Evolutionary conservation across 441 rosid species (phyloP).

Genomic region (Populus hybrid): DNA sequence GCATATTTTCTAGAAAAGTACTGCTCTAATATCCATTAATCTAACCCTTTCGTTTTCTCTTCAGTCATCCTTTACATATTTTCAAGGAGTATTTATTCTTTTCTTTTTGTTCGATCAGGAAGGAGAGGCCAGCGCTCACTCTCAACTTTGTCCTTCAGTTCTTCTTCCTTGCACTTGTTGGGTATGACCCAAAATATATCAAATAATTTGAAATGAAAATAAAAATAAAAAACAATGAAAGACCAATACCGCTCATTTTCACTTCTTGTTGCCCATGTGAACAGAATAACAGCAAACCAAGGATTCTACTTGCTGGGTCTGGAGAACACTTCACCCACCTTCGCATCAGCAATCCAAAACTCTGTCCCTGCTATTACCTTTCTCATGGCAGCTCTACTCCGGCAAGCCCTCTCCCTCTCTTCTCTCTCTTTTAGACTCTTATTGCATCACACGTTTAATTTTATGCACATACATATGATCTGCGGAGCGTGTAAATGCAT

Average conservation of each 20-base stretch:
- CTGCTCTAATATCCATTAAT: background rate
- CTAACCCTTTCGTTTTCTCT: background rate
- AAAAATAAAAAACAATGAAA: slow-evolving; percentile 8
- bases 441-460: background rate
- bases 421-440: background rate
- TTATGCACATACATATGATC: background rate
- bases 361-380: slow-evolving; percentile 98
- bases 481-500: background rate
- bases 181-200: slow-evolving; percentile 41
- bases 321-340: slow-evolving; percentile 93
- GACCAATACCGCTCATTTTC: background rate
- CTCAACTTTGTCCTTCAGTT: slow-evolving; percentile 80
- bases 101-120: slow-evolving; percentile 44
- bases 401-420: slow-evolving; percentile 47
- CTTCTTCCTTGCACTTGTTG: slow-evolving; percentile 83
- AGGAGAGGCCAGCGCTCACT: slow-evolving; percentile 85
- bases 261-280: background rate
- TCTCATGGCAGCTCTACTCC: slow-evolving; percentile 88
- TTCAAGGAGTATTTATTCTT: background rate
- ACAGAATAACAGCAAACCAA: slow-evolving; percentile 95
- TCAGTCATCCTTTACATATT: background rate
- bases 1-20: slow-evolving; percentile 98
- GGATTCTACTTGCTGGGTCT: slow-evolving; percentile 94
- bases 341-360: slow-evolving; percentile 97
- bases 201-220: background rate